A percentile compares a stretch with the other conserved stretches of the same genome.
Evolutionary conservation across 2,329 filamentous ascomycete species (phyloP).

Genomic region (Aspergillus transmontanensis): DNA sequence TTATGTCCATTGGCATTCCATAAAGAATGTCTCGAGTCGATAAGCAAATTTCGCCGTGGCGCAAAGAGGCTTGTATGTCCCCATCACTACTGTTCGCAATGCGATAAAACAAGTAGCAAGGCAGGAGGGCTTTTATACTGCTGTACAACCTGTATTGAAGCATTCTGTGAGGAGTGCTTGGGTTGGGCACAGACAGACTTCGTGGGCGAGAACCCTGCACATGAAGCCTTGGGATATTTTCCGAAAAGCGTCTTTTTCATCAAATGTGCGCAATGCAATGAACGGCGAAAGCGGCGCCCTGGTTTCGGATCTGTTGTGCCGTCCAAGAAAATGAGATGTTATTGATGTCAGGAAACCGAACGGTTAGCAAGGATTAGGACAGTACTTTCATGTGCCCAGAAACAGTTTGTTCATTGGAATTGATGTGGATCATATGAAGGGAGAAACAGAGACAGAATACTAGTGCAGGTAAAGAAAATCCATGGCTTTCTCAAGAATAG

Average conservation of each 20-base stretch:
- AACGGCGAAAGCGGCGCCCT: not conserved
- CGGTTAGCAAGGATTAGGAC: not conserved
- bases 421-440: not conserved
- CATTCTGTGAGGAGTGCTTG: constrained; percentile 62
- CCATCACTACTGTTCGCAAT: constrained; percentile 59
- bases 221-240: constrained; percentile 52
- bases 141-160: constrained; percentile 58
- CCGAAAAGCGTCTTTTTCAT: constrained; percentile 54
- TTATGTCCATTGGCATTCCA: constrained; percentile 61
- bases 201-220: constrained; percentile 53
- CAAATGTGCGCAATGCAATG: constrained; percentile 8
- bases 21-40: constrained; percentile 47
- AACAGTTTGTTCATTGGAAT: not conserved
- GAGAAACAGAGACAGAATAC: not conserved
- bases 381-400: not conserved
- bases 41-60: not conserved
- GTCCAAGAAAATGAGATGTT: not conserved
- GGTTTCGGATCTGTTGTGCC: not conserved
- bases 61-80: constrained; percentile 46
- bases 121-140: constrained; percentile 49
- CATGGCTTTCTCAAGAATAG: not conserved
- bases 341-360: not conserved
- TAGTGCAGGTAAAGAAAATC: too few species aligned
- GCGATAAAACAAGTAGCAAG: constrained; percentile 52
- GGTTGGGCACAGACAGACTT: constrained; percentile 55